These are phyloP conservation scores for Rhodosporidiobolus sp. DNA, from an alignment of 768 basidiomycete genomes.

Conservation along the genomic window DNA sequence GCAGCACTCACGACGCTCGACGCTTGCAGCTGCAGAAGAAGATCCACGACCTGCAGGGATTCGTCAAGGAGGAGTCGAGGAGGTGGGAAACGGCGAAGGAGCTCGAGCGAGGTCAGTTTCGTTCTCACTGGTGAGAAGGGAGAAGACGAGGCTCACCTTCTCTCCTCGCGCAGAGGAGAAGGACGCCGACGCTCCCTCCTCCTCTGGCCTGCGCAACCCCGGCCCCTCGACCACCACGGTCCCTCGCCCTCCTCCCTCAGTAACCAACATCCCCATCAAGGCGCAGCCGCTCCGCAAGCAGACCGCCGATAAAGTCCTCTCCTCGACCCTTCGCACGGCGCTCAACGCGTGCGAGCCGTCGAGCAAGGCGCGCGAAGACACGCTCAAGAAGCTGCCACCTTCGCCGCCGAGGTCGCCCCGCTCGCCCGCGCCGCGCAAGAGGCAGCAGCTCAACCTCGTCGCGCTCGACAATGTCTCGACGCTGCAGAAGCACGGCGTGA, in stretches of 20 bases:
- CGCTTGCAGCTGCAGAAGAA: constrained; percentile 17
- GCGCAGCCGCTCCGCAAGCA: constrained; percentile 24
- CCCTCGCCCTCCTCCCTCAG: not conserved
- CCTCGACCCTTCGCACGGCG: not conserved
- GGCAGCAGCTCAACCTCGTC: constrained; percentile 28
- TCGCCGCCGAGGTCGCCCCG: not conserved
- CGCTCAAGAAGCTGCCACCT: not conserved
- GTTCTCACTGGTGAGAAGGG: not conserved
- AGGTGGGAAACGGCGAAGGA: constrained; percentile 2
- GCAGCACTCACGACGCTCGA: not conserved
- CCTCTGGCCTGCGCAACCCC: constrained; percentile 9
- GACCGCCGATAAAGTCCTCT: constrained; percentile 10
- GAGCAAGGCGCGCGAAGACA: not conserved
- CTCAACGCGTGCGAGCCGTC: not conserved
- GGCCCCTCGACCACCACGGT: constrained; percentile 5
- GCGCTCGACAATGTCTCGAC: not conserved
- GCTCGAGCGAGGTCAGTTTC: constrained; percentile 4
- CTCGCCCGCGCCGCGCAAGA: constrained; percentile 12
- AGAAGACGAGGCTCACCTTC: not conserved
- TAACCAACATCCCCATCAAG: constrained; percentile 7
- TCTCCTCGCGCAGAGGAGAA: constrained; percentile 1
- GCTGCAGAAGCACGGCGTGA: not conserved
- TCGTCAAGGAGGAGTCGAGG: not conserved
- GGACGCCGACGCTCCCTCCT: accelerated
- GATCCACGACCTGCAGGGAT: constrained; percentile 8